A percentile compares a stretch with the other conserved stretches of the same genome.
Conservation (phyloP, 192 early-diverging fungal genomes). For the Pecoramyces ruminantium region DNA sequence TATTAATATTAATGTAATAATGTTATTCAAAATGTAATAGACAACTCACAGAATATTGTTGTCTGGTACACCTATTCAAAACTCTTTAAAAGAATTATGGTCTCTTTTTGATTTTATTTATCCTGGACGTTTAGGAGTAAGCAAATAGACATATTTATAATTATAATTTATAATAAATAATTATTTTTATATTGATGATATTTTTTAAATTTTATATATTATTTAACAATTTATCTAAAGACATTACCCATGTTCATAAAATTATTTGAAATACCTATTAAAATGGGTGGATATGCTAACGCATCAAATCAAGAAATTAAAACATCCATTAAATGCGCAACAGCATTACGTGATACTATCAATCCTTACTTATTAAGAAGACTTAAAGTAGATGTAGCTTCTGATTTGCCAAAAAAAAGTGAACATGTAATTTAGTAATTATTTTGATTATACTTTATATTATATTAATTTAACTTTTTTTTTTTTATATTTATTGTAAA, state of each 20-base stretch:
- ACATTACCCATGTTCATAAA: slow-evolving; percentile 69
- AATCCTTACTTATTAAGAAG: slow-evolving; percentile 81
- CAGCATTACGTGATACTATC: slow-evolving; percentile 77
- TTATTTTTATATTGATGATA: not conserved
- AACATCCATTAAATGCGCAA: slow-evolving; percentile 84
- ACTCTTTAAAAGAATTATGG: slow-evolving; percentile 66
- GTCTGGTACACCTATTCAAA: slow-evolving; percentile 68
- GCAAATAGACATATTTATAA: not conserved
- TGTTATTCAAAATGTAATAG: slow-evolving; percentile 1
- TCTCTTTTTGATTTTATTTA: slow-evolving; percentile 64
- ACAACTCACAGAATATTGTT: slow-evolving; percentile 58
- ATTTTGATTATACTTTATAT: too few species aligned
- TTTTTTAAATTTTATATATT: slow-evolving; percentile 2
- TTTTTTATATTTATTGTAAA: too few species aligned
- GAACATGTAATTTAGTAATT: slow-evolving; percentile 88
- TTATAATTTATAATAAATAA: not conserved
- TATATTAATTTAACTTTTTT: not conserved
- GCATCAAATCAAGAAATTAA: slow-evolving; percentile 80
- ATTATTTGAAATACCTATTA: slow-evolving; percentile 86
- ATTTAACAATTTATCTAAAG: too few species aligned
- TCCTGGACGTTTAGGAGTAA: slow-evolving; percentile 48
- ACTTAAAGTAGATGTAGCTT: slow-evolving; percentile 81
- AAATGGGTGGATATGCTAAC: slow-evolving; percentile 79
- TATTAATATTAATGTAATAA: not conserved
- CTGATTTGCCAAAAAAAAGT: slow-evolving; percentile 72